phyloP scores from a whole-genome alignment of 495 filamentous ascomycete species.

The Aspergillus saccharolyticus region DNA sequence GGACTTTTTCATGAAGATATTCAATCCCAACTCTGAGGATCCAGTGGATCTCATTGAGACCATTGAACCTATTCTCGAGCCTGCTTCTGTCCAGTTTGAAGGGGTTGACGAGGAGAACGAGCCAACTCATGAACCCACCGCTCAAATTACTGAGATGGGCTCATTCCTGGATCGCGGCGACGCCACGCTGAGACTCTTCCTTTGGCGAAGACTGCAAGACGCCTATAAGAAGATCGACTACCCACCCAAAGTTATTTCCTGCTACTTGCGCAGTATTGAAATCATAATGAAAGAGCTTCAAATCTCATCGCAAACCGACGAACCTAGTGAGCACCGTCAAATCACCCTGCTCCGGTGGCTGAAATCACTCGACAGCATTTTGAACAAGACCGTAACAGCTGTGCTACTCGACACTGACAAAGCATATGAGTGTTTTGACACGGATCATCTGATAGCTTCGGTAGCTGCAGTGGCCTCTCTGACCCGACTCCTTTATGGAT shows the following conservation, averaged over 20 bases:
- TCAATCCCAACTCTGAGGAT: conserved; percentile 59
- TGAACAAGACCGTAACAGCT: conserved; percentile 59
- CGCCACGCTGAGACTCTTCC: conserved; percentile 72
- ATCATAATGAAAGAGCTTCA: conserved; percentile 71
- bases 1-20: conserved; percentile 90
- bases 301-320: conserved; percentile 54
- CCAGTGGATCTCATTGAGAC: conserved; percentile 81
- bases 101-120: conserved; percentile 18
- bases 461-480: conserved; percentile 62
- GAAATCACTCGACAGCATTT: conserved; percentile 67
- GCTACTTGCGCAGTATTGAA: conserved; percentile 77
- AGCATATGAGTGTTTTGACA: conserved; percentile 79
- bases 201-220: conserved; percentile 83
- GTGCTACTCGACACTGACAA: conserved; percentile 59
- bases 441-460: conserved; percentile 65
- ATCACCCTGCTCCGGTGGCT: conserved; percentile 67
- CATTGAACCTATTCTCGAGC: conserved; percentile 86
- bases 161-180: conserved; percentile 77
- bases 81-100: conserved; percentile 48
- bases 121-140: conserved; percentile 14
- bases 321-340: conserved; percentile 56
- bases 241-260: conserved; percentile 78
- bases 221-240: conserved; percentile 83
- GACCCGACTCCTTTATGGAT: conserved; percentile 67
- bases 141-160: conserved; percentile 63